Conservation (phyloP, 176 grass and related monocot species). For the Hsuehochloa calcarea region DNA sequence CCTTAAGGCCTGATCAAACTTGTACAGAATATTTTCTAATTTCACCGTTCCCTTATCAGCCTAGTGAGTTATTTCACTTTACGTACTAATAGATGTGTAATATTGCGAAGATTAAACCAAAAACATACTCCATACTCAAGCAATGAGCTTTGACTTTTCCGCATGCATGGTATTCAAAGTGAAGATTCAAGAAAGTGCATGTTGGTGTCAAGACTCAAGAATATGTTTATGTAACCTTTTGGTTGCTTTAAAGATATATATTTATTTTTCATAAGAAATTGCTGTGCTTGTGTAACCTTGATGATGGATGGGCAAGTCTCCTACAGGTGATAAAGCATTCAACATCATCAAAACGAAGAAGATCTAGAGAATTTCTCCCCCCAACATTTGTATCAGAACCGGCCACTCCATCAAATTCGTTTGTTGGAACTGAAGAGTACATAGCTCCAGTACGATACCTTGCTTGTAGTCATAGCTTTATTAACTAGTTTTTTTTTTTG, state of each 20-base stretch:
- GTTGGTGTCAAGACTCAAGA: background rate
- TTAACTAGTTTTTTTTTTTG: slow-evolving; percentile 4
- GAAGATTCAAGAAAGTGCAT: background rate
- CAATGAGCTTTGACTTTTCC: background rate
- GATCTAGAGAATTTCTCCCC: slow-evolving; percentile 56
- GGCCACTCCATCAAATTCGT: slow-evolving; percentile 90
- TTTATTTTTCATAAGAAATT: background rate
- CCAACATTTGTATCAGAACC: slow-evolving; percentile 87
- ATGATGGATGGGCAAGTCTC: slow-evolving; percentile 1
- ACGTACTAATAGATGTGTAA: background rate
- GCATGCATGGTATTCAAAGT: background rate
- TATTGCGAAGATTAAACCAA: background rate
- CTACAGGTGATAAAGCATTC: slow-evolving; percentile 83
- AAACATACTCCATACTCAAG: background rate
- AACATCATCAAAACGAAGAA: slow-evolving; percentile 61
- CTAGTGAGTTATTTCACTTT: background rate
- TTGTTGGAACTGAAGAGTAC: slow-evolving; percentile 99
- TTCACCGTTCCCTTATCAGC: background rate
- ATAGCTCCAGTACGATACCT: slow-evolving; percentile 81
- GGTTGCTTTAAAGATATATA: background rate
- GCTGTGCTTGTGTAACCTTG: background rate
- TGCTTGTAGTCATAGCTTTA: slow-evolving; percentile 16
- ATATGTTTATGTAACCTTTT: background rate
- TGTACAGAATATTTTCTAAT: slow-evolving; percentile 1
- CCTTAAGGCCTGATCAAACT: slow-evolving; percentile 1